Conservation (phyloP, 768 basidiomycete species). For the Auricularia sp. region DNA sequence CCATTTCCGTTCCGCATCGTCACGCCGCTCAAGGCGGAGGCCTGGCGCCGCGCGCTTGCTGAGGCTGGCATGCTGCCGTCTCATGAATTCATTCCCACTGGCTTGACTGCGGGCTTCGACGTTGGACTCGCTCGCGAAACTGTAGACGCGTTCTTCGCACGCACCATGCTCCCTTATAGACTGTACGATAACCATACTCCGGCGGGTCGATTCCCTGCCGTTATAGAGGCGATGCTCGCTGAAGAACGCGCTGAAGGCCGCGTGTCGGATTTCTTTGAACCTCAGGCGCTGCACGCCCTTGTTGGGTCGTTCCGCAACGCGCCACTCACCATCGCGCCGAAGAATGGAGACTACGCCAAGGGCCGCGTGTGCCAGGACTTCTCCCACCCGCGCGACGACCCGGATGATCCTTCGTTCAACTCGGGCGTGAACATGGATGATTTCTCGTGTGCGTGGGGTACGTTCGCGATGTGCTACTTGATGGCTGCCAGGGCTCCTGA, state of each 20-base stretch:
- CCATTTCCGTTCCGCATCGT: background rate
- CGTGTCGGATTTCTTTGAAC: background rate
- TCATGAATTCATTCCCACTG: background rate
- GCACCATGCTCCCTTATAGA: background rate
- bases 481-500: conserved; percentile 6
- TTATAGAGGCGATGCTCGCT: background rate
- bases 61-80: background rate
- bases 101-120: background rate
- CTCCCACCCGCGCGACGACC: conserved; percentile 16
- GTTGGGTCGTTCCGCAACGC: background rate
- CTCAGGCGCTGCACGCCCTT: background rate
- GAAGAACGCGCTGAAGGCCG: background rate
- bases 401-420: conserved; percentile 14
- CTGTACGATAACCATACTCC: background rate
- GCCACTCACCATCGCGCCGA: background rate
- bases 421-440: conserved; percentile 17
- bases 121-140: background rate
- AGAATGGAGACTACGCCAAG: background rate
- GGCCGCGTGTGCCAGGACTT: conserved; percentile 20
- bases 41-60: background rate
- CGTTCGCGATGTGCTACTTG: conserved; percentile 9
- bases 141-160: background rate
- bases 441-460: conserved; percentile 12
- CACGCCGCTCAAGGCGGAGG: background rate
- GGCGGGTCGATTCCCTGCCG: background rate